Evolutionary conservation across 2,329 filamentous ascomycete species (phyloP).

Genomic region (Diaporthe helianthi): DNA sequence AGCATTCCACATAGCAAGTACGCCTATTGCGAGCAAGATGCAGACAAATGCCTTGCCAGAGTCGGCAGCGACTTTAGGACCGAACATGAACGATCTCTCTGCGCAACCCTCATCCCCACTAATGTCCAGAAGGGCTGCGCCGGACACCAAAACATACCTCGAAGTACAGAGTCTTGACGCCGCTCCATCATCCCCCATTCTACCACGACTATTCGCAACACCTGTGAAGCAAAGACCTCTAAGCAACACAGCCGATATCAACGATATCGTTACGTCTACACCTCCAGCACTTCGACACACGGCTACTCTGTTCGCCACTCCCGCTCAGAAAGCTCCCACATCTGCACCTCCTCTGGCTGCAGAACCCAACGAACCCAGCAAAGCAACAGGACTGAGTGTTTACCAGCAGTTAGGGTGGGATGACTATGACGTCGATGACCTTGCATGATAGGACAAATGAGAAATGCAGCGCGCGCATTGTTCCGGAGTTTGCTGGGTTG

Average conservation of each 20-base stretch:
- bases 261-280: constrained; percentile 29
- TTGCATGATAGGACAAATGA: constrained; percentile 41
- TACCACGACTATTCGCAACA: constrained; percentile 33
- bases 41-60: constrained; percentile 39
- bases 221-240: constrained; percentile 30
- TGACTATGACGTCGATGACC: constrained; percentile 57
- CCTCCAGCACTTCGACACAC: constrained; percentile 26
- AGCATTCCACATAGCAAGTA: constrained; percentile 36
- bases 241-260: not conserved
- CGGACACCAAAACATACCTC: not conserved
- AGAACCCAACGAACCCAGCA: not conserved
- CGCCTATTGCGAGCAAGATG: constrained; percentile 35
- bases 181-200: constrained; percentile 29
- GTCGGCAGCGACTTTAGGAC: constrained; percentile 24
- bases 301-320: constrained; percentile 25
- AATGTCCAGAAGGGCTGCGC: constrained; percentile 31
- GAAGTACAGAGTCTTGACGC: constrained; percentile 16
- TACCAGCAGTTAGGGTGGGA: constrained; percentile 66
- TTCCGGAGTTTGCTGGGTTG: not conserved
- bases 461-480: not conserved
- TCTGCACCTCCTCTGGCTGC: not conserved
- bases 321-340: constrained; percentile 23
- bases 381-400: constrained; percentile 48
- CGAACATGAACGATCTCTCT: constrained; percentile 14
- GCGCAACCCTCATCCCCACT: constrained; percentile 36